phyloP scores from a whole-genome alignment of 805 yeast genomes.

The Saccharomycopsis selenospora region DNA sequence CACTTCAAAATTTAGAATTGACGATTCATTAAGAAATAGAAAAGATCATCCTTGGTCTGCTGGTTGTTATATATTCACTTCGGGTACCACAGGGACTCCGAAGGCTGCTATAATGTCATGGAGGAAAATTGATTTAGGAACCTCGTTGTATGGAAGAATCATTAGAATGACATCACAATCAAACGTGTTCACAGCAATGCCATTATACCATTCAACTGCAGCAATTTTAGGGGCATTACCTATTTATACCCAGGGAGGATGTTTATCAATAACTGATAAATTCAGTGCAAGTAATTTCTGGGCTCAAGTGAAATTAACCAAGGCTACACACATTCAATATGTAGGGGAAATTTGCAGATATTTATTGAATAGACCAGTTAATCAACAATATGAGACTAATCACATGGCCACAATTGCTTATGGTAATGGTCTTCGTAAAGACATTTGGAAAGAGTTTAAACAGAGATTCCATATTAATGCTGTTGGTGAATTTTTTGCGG shows the following conservation, averaged over 20 bases:
- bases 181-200: conserved; percentile 84
- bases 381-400: conserved; percentile 51
- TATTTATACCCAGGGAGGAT: conserved; percentile 56
- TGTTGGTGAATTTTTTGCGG: conserved; percentile 88
- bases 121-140: conserved; percentile 73
- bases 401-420: conserved; percentile 66
- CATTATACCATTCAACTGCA: conserved; percentile 91
- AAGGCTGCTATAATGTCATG: conserved; percentile 91
- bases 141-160: conserved; percentile 61
- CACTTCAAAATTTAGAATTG: conserved; percentile 46
- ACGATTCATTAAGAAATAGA: conserved; percentile 51
- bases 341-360: conserved; percentile 95
- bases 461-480: conserved; percentile 64
- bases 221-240: conserved; percentile 80
- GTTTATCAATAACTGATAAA: conserved; percentile 70
- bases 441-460: conserved; percentile 81
- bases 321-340: conserved; percentile 80
- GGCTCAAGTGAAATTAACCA: conserved; percentile 70
- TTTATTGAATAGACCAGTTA: conserved; percentile 55
- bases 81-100: conserved; percentile 94
- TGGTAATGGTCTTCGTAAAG: conserved; percentile 87
- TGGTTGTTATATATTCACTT: conserved; percentile 73
- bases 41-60: conserved; percentile 52
- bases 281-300: conserved; percentile 82
- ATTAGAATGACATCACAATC: conserved; percentile 49